Evolutionary conservation across 2,329 filamentous ascomycete species (phyloP), one percentile per base, ranked within the genome.

Genomic region (Alternaria longipes): DNA sequence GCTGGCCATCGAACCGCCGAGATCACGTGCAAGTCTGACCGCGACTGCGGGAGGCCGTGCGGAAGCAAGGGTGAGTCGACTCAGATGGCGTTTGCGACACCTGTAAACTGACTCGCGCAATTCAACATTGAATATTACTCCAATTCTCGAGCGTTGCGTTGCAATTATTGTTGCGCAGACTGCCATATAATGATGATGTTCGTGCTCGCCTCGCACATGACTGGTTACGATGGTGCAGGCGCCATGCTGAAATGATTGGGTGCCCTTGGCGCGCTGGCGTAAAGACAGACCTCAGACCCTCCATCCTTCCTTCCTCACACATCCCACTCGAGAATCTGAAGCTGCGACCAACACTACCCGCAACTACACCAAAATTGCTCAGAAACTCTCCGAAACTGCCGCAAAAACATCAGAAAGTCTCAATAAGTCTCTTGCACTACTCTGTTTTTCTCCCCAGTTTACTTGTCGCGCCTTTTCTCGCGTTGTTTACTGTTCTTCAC

Each of bases 401-500:
- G 28, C 49, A 36, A 53, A 55, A 54, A 16, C 40, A 44, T 55
- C 18, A 14, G 42, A 41, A 26, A 51, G 53, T 40, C 18, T 32
- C n/a, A 11, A 46, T 14, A 53, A 34, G 34, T 28, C 49, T 55
- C 32, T 41, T 24, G 8, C 20, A 28, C 36, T 16, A 51, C 40
- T 54, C 20, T 28, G 22, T 28, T 46, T 28, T 18, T n/a, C 18
- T 53, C 30, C 40, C 14, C 41, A 32, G 24, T 38, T 4, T 36
- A 40, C 38, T 28, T 22, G 50, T 40, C 52, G 44, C 51, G 50
- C 18, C 26, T 59, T 56, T 60, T 63, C 60, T 68, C 68, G 66
- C 67, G 60, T 67, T 72, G 68, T 72, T 70, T 71, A 65, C 68
- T 57, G 64, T 50, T 38, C 46, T 50, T 44, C 50, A 41, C 56